Evolutionary conservation across 106 monocot species (phyloP), one percentile per base, ranked within the genome.

Genomic region (Allium sativum): DNA sequence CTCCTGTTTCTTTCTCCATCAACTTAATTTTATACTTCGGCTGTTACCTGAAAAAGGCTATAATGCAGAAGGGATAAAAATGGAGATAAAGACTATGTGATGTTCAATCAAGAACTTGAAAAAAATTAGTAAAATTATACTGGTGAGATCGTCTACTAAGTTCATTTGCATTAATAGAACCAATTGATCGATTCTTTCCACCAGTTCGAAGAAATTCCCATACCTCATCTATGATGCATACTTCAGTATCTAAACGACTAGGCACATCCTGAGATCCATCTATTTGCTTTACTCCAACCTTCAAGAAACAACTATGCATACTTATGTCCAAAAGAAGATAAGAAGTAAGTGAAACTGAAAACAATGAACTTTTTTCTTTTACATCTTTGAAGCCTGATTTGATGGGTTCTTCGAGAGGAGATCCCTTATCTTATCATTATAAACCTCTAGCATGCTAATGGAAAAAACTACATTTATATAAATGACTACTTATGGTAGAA

Each of bases 61-160:
- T n/a, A n/a, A n/a, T n/a, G n/a, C n/a, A n/a, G n/a, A n/a, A n/a
- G n/a, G n/a, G n/a, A n/a, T n/a, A n/a, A n/a, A n/a, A n/a, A n/a
- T n/a, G n/a, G n/a, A n/a, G n/a, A n/a, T n/a, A n/a, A n/a, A n/a
- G n/a, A n/a, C n/a, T n/a, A n/a, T n/a, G n/a, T n/a, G n/a, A n/a
- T n/a, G n/a, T n/a, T n/a, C n/a, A n/a, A n/a, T n/a, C n/a, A n/a
- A n/a, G n/a, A n/a, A n/a, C n/a, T n/a, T n/a, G n/a, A n/a, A n/a
- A n/a, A n/a, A n/a, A n/a, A n/a, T n/a, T n/a, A n/a, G n/a, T n/a
- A n/a, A 87, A 71, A n/a, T 87, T 84, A 75, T 90, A 82, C 72
- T 90, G 79, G 68, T 96, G 95, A 64, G 95, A 96, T 40, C 90
- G 90, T 62, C 95, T 96, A 40, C 95, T 96, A n/a, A 82, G 87